phyloP scores from a whole-genome alignment of 352 stramenopile species.

The Globisporangium radiosum region DNA sequence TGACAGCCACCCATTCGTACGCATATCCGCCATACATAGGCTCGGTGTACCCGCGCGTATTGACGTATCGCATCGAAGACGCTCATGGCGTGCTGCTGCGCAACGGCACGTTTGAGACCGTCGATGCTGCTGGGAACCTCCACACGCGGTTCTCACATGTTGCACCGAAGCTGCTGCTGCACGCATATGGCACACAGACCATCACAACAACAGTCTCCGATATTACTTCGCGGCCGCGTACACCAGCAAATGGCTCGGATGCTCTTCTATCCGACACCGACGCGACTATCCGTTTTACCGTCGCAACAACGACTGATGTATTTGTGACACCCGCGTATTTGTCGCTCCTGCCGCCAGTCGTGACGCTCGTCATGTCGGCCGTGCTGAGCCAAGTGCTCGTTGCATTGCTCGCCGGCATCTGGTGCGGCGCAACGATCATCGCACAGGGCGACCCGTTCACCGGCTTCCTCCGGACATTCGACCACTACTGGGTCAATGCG shows the following conservation, averaged over 20 bases:
- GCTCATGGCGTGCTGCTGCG: constrained; percentile 32
- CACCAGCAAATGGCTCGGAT: too few species aligned
- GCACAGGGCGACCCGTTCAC: constrained; percentile 64
- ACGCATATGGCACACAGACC: constrained; percentile 34
- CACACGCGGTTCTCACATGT: constrained; percentile 28
- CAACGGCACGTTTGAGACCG: constrained; percentile 59
- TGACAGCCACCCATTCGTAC: not conserved
- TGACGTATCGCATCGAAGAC: constrained; percentile 55
- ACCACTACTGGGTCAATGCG: constrained; percentile 83
- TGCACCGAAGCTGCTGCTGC: constrained; percentile 41
- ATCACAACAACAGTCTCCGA: constrained; percentile 42
- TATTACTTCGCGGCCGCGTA: not conserved
- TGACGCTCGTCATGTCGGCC: constrained; percentile 73
- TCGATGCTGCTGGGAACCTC: constrained; percentile 64
- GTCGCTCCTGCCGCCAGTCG: constrained; percentile 61
- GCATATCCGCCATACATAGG: constrained; percentile 20
- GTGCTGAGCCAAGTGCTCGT: constrained; percentile 74
- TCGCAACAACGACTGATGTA: constrained; percentile 29
- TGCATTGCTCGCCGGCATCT: constrained; percentile 79
- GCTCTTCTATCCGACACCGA: constrained; percentile 8
- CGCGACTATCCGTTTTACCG: constrained; percentile 29
- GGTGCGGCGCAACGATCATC: constrained; percentile 81
- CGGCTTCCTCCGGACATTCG: constrained; percentile 79
- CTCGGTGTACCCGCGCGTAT: constrained; percentile 56
- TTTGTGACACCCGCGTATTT: constrained; percentile 68